Base-by-base conservation (phyloP, 768 basidiomycete genomes). In the Mrakia blollopis region DNA sequence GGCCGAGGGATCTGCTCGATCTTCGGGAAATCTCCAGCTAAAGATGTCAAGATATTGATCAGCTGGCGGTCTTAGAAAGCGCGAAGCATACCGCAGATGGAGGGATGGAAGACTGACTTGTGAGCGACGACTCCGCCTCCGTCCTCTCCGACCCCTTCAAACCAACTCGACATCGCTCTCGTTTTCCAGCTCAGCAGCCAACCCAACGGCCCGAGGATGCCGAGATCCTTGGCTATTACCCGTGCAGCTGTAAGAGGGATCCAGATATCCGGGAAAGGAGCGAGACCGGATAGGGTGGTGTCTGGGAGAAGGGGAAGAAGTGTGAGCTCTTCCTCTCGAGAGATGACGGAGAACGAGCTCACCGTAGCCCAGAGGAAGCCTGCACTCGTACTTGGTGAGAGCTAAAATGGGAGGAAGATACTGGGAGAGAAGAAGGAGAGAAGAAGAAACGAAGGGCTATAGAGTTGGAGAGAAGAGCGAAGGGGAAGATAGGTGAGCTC, bases 191-290 rank as follows among this genome's bases (percentile, higher is more conserved):
- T 39, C 4, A 72, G 54, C 71, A 72, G 35, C 28, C 52, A 37
- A 8, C 28, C 52, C 13, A 72, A 32, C 50, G 50, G 71, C 11
- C 60, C 71, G 16, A 72, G 28, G 2, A 72, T 10, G 10, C 52
- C 71, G 16, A 72, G 71, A 28, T 50, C n/a, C 9, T n/a, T 32
- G 50, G 71, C 71, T 14, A 72, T 72, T 1, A n/a, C 25, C 1
- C 71, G 52, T 0, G 71, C 54, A 13, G 71, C 16, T 13, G 30
- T 8, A 2, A 72, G 71, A 9, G 71, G 71, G 35, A 72, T 54
- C 71, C 71, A 72, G 28, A 72, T 72, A 14, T 72, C 71, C 21
- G 71, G 71, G 71, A 72, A 72, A 23, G 71, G 71, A n/a, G 71
- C 30, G 54, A 72, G 71, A 30, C 47, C 47, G 25, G 71, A 72